Evolutionary conservation across 768 basidiomycete genomes (phyloP).

Genomic region (Tricholoma terreum): DNA sequence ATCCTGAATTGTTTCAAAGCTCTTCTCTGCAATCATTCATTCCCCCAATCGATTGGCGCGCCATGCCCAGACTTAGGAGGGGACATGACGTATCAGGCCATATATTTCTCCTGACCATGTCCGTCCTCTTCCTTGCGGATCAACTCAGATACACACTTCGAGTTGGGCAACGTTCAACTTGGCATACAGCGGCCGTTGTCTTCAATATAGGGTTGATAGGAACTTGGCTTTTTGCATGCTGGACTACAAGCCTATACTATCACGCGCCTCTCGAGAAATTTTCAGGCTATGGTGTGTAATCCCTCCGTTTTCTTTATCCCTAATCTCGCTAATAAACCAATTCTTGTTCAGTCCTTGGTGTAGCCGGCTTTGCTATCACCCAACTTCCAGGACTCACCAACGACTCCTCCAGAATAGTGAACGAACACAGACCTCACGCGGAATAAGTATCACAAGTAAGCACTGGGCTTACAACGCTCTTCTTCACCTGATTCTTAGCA

Average conservation of each 20-base stretch:
- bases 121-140: slow-evolving; percentile 72
- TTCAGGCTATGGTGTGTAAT: slow-evolving; percentile 72
- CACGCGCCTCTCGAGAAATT: slow-evolving; percentile 87
- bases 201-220: slow-evolving; percentile 46
- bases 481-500: background rate
- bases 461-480: background rate
- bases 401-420: background rate
- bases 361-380: slow-evolving; percentile 15
- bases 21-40: slow-evolving; percentile 27
- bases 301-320: background rate
- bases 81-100: slow-evolving; percentile 97
- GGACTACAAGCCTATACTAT: slow-evolving; percentile 87
- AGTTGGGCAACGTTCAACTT: slow-evolving; percentile 33
- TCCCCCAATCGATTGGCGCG: slow-evolving; percentile 42
- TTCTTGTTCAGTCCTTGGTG: slow-evolving; percentile 15
- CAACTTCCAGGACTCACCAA: slow-evolving; percentile 10
- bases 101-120: slow-evolving; percentile 83
- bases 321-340: background rate
- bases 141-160: slow-evolving; percentile 62
- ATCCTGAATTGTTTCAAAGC: slow-evolving; percentile 60
- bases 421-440: background rate
- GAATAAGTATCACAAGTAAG: background rate
- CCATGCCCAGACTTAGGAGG: slow-evolving; percentile 59
- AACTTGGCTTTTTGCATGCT: slow-evolving; percentile 71
- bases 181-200: slow-evolving; percentile 48